phyloP scores from a whole-genome alignment of 805 yeast genomes.

The Torulaspora indica region DNA sequence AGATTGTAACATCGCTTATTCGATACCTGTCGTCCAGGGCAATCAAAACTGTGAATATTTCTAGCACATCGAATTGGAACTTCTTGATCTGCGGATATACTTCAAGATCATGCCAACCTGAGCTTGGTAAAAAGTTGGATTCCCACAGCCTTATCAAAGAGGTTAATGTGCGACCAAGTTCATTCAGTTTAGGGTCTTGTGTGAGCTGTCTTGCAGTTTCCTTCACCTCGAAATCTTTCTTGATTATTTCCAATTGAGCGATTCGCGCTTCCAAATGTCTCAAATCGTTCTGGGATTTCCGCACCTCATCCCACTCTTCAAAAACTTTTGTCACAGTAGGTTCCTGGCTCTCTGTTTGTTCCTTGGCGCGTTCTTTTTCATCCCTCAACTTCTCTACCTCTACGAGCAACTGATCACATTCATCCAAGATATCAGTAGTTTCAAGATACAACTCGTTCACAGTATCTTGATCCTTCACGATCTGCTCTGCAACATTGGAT shows the following conservation, averaged over 20 bases:
- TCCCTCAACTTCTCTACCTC: slow-evolving; percentile 20
- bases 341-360: slow-evolving; percentile 7
- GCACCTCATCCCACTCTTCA: slow-evolving; percentile 14
- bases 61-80: slow-evolving; percentile 20
- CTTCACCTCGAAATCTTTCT: slow-evolving; percentile 7
- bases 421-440: slow-evolving; percentile 23
- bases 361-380: slow-evolving; percentile 8
- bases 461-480: slow-evolving; percentile 21
- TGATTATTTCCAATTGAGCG: slow-evolving; percentile 9
- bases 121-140: slow-evolving; percentile 8
- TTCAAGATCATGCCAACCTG: slow-evolving; percentile 9
- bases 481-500: slow-evolving; percentile 12
- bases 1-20: slow-evolving; percentile 13
- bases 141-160: slow-evolving; percentile 9
- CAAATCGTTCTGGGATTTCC: slow-evolving; percentile 2
- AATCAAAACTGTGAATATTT: slow-evolving; percentile 11
- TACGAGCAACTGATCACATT: slow-evolving; percentile 22
- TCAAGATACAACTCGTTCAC: slow-evolving; percentile 26
- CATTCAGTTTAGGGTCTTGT: slow-evolving; percentile 2
- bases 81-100: slow-evolving; percentile 24
- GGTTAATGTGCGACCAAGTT: slow-evolving; percentile 6
- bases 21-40: slow-evolving; percentile 6
- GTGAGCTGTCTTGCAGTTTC: not conserved
- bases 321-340: slow-evolving; percentile 10
- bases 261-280: slow-evolving; percentile 7